These are phyloP conservation scores for Plantago coronopus DNA, from an alignment of 305 asterid genomes.

Conservation along the genomic window DNA sequence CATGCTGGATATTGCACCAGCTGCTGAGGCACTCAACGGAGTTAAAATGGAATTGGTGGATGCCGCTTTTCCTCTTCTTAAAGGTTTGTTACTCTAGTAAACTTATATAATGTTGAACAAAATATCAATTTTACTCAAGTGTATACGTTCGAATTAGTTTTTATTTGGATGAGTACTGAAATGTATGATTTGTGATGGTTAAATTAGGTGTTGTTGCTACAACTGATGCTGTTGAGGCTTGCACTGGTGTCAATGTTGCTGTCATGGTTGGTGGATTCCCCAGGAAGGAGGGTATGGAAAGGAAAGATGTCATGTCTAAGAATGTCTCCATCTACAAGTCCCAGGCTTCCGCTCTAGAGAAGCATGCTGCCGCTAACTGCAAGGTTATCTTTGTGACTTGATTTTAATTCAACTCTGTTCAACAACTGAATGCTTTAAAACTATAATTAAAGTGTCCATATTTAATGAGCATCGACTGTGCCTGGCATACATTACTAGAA, in stretches of 20 bases:
- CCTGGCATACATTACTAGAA: not conserved
- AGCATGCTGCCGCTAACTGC: constrained; percentile 91
- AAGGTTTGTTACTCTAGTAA: constrained; percentile 42
- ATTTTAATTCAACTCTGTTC: too few relatives aligned
- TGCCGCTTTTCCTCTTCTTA: constrained; percentile 90
- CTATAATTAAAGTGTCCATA: not conserved
- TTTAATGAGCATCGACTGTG: not conserved
- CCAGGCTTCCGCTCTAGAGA: constrained; percentile 96
- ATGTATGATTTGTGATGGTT: not conserved
- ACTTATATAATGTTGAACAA: not conserved
- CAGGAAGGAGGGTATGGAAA: constrained; percentile 97
- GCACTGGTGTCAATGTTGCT: constrained; percentile 77
- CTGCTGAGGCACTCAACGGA: constrained; percentile 87
- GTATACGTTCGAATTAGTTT: not conserved
- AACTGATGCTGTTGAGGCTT: constrained; percentile 82
- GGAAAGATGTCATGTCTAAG: constrained; percentile 96
- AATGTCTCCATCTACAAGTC: constrained; percentile 94
- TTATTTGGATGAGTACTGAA: not conserved
- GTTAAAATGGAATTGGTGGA: constrained; percentile 92
- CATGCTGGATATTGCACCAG: constrained; percentile 89
- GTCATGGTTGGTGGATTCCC: constrained; percentile 99
- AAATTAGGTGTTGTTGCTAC: constrained; percentile 85
- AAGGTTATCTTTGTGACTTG: constrained; percentile 41
- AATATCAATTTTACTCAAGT: constrained; percentile 2
- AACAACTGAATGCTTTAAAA: not conserved